Evolutionary conservation across 1,284 basidiomycete genomes (phyloP), one percentile per base, ranked within the genome.

Genomic region (Pterulicium gracile): DNA sequence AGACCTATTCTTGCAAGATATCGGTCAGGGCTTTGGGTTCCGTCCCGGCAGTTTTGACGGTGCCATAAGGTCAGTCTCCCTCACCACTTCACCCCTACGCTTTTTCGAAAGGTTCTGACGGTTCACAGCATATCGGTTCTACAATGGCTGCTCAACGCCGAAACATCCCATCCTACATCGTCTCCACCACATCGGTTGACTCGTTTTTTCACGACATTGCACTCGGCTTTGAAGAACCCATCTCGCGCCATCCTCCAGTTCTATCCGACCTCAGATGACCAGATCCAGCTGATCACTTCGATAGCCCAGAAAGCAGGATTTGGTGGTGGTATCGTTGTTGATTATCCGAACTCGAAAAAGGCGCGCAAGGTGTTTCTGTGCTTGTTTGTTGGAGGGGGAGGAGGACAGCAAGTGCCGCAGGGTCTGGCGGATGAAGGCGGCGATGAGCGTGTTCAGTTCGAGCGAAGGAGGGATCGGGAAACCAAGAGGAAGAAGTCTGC

Each of bases 81-180:
- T 39, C 13, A 17, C 21, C 42, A 42, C 39, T n/a, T 34, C n/a
- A 42, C 18, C 34, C 42, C 19, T 41, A 22, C 35, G 24, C 21
- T 27, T 27, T 18, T 5, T 10, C 48, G 3, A 35, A 24, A 23
- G 36, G 5, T 35, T 39, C 24, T n/a, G n/a, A n/a, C n/a, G n/a
- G n/a, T n/a, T n/a, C 44, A 13, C 55, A 96, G 93, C 59, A 90
- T 99, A 59, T 98, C 96, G 17, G 96, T 98, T 19, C 73, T 99
- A 2, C 96, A 99, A 68, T 99, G 96, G 96, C 75, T 99, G 0
- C 77, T 98, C 51, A 99, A 98, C 62, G 95, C 96, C 34, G 96
- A 98, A 63, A 87, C 91, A 21, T 84, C 88, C 2, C 81, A 90
- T 52, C 88, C 92, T 24, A 87, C 85, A 17, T 88, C 86, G 48